Percentiles rank a stretch among this genome's conserved stretches.
Evolutionary conservation across 2,329 filamentous ascomycete genomes (phyloP).

Genomic region (Alternaria solani): DNA sequence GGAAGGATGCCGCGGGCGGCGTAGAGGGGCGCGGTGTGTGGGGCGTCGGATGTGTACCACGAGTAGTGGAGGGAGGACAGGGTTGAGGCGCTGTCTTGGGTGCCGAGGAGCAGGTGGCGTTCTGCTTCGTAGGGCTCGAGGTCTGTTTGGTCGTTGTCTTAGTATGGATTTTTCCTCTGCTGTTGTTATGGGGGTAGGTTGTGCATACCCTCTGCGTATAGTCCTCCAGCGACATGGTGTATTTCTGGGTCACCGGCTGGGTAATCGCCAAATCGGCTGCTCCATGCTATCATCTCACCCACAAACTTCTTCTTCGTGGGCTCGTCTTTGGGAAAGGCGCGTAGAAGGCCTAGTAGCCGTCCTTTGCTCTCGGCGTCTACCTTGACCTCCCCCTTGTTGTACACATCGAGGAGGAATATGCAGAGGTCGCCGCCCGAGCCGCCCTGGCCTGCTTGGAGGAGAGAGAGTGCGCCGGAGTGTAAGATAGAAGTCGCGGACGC

Average conservation of each 20-base stretch:
- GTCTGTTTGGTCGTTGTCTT: constrained; percentile 59
- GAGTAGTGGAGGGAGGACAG: constrained; percentile 86
- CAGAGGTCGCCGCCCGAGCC: constrained; percentile 91
- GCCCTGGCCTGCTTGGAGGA: constrained; percentile 91
- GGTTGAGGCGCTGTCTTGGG: constrained; percentile 82
- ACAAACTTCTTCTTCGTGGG: constrained; percentile 94
- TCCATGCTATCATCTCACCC: constrained; percentile 88
- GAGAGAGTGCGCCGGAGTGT: constrained; percentile 80
- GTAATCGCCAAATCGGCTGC: constrained; percentile 81
- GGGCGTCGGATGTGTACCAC: constrained; percentile 91
- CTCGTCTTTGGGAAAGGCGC: constrained; percentile 82
- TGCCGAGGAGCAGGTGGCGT: constrained; percentile 86
- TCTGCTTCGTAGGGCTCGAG: constrained; percentile 94
- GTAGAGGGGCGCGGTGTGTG: constrained; percentile 86
- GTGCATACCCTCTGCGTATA: constrained; percentile 78
- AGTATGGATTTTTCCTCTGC: background rate
- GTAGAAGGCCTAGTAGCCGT: constrained; percentile 77
- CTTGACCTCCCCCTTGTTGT: constrained; percentile 83
- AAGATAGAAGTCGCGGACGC: constrained; percentile 86
- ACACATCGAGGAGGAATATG: constrained; percentile 87
- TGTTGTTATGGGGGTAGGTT: background rate
- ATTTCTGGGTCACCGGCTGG: constrained; percentile 93
- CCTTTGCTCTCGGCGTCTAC: constrained; percentile 78
- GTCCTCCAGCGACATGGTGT: constrained; percentile 86
- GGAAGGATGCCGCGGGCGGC: constrained; percentile 86